These are phyloP conservation scores for Stereocaulon alpinum DNA, from an alignment of 495 filamentous ascomycete species.

Conservation along the genomic window DNA sequence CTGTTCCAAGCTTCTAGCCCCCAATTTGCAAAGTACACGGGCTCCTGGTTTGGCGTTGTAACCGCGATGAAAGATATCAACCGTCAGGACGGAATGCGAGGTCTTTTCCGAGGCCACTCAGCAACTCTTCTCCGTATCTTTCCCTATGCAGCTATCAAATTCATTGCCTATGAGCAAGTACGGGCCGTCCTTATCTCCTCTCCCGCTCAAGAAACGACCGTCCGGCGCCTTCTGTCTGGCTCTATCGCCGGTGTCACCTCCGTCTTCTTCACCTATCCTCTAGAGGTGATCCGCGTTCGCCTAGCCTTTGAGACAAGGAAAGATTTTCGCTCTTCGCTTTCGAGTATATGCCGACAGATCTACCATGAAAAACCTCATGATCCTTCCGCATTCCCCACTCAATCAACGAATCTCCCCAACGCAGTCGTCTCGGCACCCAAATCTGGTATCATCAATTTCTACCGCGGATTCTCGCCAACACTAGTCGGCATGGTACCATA, in stretches of 20 bases:
- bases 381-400: conserved; percentile 14
- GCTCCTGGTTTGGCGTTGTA: conserved; percentile 71
- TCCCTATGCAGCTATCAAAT: conserved; percentile 95
- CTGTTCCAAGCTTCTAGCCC: conserved; percentile 94
- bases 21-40: conserved; percentile 82
- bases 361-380: conserved; percentile 56
- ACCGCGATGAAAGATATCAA: conserved; percentile 78
- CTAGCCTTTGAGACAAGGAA: conserved; percentile 84
- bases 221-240: conserved; percentile 69
- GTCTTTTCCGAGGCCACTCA: conserved; percentile 86
- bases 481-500: conserved; percentile 92
- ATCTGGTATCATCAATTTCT: conserved; percentile 78
- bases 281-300: conserved; percentile 86
- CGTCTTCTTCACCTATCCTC: conserved; percentile 90
- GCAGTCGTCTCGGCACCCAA: conserved; percentile 38
- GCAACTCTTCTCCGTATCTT: conserved; percentile 92
- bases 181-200: not conserved
- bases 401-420: conserved; percentile 22
- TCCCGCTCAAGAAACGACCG: conserved; percentile 54
- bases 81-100: conserved; percentile 54
- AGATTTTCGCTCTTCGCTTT: conserved; percentile 52
- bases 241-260: conserved; percentile 75
- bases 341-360: conserved; percentile 66
- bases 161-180: conserved; percentile 72
- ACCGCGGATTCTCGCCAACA: conserved; percentile 84